These are phyloP conservation scores for Macrophomina tecta DNA, from an alignment of 2,329 filamentous ascomycete species.

Conservation along the genomic window DNA sequence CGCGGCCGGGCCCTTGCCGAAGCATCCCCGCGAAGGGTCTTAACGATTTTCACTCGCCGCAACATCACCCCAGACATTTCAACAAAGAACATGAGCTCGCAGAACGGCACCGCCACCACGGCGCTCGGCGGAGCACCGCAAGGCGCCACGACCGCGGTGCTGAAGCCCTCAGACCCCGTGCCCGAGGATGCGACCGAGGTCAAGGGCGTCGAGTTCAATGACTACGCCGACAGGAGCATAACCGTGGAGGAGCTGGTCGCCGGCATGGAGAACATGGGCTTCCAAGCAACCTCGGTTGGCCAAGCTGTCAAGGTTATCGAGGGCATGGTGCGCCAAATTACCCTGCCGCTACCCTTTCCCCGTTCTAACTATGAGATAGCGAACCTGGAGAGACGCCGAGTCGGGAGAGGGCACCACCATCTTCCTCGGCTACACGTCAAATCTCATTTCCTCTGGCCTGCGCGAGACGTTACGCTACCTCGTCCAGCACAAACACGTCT, in stretches of 20 bases:
- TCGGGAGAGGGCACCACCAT: slow-evolving; percentile 84
- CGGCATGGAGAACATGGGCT: slow-evolving; percentile 85
- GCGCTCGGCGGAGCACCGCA: slow-evolving; percentile 43
- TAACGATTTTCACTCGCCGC: slow-evolving; percentile 19
- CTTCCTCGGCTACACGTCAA: slow-evolving; percentile 96
- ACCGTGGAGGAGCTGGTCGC: slow-evolving; percentile 84
- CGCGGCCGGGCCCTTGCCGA: slow-evolving; percentile 17
- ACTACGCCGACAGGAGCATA: slow-evolving; percentile 73
- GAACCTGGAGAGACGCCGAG: slow-evolving; percentile 80
- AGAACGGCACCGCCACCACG: slow-evolving; percentile 15
- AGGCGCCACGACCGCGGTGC: slow-evolving; percentile 74
- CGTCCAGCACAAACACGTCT: slow-evolving; percentile 90
- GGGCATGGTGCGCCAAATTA: slow-evolving; percentile 73
- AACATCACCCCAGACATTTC: slow-evolving; percentile 22
- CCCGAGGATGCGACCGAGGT: slow-evolving; percentile 81
- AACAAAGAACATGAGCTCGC: slow-evolving; percentile 23
- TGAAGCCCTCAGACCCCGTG: slow-evolving; percentile 83
- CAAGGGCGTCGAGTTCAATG: slow-evolving; percentile 90
- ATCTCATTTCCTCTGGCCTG: slow-evolving; percentile 94
- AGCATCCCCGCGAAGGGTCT: slow-evolving; percentile 20
- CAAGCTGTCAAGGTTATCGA: slow-evolving; percentile 93
- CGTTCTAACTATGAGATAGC: slow-evolving; percentile 51
- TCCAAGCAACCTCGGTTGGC: slow-evolving; percentile 79
- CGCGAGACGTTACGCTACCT: slow-evolving; percentile 91
- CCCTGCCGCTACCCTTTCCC: neutral